Evolutionary conservation across 2,329 filamentous ascomycete species (phyloP).

Genomic region (Onygenales sp.): DNA sequence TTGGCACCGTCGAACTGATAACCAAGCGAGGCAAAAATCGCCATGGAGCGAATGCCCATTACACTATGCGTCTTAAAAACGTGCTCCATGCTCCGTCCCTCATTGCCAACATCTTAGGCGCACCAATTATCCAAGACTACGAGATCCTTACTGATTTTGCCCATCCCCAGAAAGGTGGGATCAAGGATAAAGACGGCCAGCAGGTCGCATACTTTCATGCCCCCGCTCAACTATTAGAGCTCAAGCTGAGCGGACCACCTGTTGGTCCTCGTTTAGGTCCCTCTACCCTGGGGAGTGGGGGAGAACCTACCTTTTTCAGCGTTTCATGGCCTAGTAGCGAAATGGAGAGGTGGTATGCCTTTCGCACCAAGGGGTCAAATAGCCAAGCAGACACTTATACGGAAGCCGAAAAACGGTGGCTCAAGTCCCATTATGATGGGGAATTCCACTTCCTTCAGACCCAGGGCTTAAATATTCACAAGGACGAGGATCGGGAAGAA

Average conservation of each 20-base stretch:
- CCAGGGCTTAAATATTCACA: conserved; percentile 24
- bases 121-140: conserved; percentile 2
- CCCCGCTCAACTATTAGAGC: background rate
- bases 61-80: conserved; percentile 5
- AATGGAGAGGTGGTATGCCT: conserved; percentile 4
- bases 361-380: background rate
- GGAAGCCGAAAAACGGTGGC: conserved; percentile 23
- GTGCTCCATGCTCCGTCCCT: conserved; percentile 8
- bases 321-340: conserved; percentile 7
- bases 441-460: conserved; percentile 26
- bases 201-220: conserved; percentile 7
- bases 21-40: conserved; percentile 6
- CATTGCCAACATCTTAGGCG: conserved; percentile 10
- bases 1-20: conserved; percentile 8
- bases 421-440: conserved; percentile 23
- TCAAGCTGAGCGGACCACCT: conserved; percentile 8
- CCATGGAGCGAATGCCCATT: conserved; percentile 1
- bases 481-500: conserved; percentile 29
- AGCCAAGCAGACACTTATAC: conserved; percentile 6
- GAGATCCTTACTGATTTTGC: background rate
- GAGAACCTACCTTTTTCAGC: background rate
- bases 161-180: background rate
- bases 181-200: background rate
- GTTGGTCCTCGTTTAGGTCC: conserved; percentile 2
- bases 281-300: conserved; percentile 1